Percentiles rank a stretch among this genome's conserved stretches.
These are phyloP conservation scores for Aspergillus luchuensis DNA, from an alignment of 2,329 filamentous ascomycete species.

Conservation along the genomic window DNA sequence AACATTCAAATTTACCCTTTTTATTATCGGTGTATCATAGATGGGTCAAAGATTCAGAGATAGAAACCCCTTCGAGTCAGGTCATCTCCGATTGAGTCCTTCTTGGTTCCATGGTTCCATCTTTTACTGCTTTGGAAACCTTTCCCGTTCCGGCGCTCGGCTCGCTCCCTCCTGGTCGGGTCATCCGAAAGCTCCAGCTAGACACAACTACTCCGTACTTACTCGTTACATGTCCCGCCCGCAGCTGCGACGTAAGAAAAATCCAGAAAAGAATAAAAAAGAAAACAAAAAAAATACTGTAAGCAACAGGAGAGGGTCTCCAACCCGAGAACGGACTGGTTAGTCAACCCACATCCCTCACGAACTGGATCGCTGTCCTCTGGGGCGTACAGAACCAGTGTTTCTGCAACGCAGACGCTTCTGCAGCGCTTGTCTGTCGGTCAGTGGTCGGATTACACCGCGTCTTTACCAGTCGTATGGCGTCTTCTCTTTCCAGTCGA, in stretches of 20 bases:
- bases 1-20: no score
- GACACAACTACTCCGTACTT: background rate
- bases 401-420: constrained; percentile 16
- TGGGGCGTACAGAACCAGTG: constrained; percentile 5
- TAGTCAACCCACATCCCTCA: background rate
- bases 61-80: background rate
- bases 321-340: constrained; percentile 15
- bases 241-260: background rate
- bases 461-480: constrained; percentile 22
- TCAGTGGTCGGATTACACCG: constrained; percentile 19
- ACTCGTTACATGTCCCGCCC: background rate
- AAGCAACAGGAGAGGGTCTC: constrained; percentile 15
- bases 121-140: constrained; percentile 5
- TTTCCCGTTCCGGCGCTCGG: background rate
- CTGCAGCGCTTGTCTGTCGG: constrained; percentile 17
- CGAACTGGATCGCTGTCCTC: constrained; percentile 18
- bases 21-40: no score
- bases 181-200: background rate
- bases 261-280: background rate
- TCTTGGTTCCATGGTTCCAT: background rate
- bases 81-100: background rate
- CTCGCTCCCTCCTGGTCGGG: background rate
- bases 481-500: constrained; percentile 6
- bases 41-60: background rate
- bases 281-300: constrained; percentile 5